Evolutionary conservation across 192 early-diverging fungal genomes (phyloP).

Genomic region (Dimargaris cristalligena): DNA sequence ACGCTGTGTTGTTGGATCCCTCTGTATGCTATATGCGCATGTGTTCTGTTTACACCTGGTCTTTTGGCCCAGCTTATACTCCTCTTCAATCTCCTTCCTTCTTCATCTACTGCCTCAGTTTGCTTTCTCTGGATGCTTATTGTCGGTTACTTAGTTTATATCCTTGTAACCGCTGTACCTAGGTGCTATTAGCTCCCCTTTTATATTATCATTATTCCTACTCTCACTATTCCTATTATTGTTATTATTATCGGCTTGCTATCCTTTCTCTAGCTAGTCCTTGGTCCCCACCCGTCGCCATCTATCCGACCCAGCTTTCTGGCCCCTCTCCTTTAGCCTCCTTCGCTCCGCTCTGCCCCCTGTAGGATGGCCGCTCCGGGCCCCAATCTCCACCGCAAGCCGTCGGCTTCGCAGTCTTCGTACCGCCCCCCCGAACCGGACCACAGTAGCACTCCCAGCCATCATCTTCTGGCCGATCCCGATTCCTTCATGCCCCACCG

Average conservation of each 20-base stretch:
- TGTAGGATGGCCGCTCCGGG: neutral
- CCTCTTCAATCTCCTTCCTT: too few relatives aligned
- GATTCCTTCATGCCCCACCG: slow-evolving; percentile 11
- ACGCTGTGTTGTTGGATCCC: too few relatives aligned
- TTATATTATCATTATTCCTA: neutral
- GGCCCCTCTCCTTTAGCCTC: neutral
- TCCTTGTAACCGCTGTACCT: neutral
- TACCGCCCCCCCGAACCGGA: neutral
- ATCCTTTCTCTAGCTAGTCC: neutral
- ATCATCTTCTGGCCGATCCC: slow-evolving; percentile 8
- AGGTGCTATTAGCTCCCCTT: neutral
- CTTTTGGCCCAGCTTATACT: too few relatives aligned
- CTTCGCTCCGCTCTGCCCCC: neutral
- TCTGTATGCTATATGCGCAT: too few relatives aligned
- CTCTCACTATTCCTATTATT: too few relatives aligned
- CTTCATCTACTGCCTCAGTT: too few relatives aligned
- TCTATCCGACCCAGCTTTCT: neutral
- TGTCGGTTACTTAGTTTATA: slow-evolving; percentile 13
- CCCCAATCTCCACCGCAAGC: slow-evolving; percentile 1
- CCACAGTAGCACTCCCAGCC: neutral
- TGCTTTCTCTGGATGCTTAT: too few relatives aligned
- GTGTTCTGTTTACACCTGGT: too few relatives aligned
- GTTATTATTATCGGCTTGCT: too few relatives aligned
- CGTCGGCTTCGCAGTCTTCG: neutral
- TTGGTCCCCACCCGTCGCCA: neutral